phyloP scores from a whole-genome alignment of 176 grass and related monocot species.

The Echinochloa phyllopogon region DNA sequence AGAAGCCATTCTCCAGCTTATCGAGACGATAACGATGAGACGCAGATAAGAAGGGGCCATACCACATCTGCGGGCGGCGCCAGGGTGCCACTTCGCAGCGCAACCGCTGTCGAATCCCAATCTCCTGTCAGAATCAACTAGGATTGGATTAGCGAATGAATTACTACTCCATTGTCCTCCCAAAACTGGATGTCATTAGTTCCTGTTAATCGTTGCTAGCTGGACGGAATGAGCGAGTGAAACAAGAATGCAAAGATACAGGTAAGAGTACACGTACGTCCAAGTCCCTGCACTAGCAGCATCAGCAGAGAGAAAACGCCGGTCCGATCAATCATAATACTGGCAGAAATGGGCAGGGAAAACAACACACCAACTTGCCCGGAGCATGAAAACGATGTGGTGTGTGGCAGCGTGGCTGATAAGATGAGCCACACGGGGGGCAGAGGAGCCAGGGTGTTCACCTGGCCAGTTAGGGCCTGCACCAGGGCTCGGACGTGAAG shows the following conservation, averaged over 20 bases:
- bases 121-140: not conserved
- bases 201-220: not conserved
- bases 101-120: not conserved
- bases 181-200: not conserved
- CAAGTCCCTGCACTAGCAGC: not conserved
- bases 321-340: not conserved
- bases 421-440: not conserved
- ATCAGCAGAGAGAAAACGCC: not conserved
- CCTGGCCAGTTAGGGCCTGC: slow-evolving; percentile 11
- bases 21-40: slow-evolving; percentile 25
- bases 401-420: not conserved
- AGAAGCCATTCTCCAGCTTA: slow-evolving; percentile 30
- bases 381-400: slow-evolving; percentile 27
- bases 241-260: not conserved
- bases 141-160: not conserved
- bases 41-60: slow-evolving; percentile 24
- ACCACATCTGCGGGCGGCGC: not conserved
- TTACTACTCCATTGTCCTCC: not conserved
- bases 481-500: not conserved
- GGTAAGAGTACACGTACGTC: not conserved
- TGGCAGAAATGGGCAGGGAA: not conserved
- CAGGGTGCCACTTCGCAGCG: slow-evolving; percentile 28
- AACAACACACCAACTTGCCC: slow-evolving; percentile 11
- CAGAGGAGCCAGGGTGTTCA: not conserved
- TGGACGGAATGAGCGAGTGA: not conserved